A percentile compares a stretch with the other conserved stretches of the same genome.
phyloP scores from a whole-genome alignment of 352 stramenopile species.

The Phytophthora cryptogea region DNA sequence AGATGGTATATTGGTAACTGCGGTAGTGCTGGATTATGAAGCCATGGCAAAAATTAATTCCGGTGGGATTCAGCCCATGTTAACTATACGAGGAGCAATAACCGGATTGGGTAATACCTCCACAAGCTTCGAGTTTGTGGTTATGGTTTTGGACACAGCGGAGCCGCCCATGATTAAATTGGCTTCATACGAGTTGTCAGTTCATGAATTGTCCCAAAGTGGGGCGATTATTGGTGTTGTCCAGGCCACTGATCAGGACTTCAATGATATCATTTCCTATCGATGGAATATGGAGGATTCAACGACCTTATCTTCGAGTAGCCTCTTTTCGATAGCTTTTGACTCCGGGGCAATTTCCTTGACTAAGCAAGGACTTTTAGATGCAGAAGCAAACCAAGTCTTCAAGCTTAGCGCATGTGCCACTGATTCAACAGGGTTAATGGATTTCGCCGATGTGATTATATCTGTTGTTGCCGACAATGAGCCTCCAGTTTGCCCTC shows the following conservation, averaged over 20 bases:
- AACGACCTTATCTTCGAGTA: slow-evolving; percentile 3
- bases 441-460: slow-evolving; percentile 11
- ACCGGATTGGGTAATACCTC: slow-evolving; percentile 5
- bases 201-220: slow-evolving; percentile 45
- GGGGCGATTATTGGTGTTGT: slow-evolving; percentile 45
- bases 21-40: slow-evolving; percentile 27
- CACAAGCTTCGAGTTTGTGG: slow-evolving; percentile 22
- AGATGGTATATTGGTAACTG: slow-evolving; percentile 23
- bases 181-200: slow-evolving; percentile 24
- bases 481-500: slow-evolving; percentile 45
- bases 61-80: slow-evolving; percentile 8
- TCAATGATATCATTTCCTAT: slow-evolving; percentile 39
- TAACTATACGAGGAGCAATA: slow-evolving; percentile 21
- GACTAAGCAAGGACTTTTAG: slow-evolving; percentile 11
- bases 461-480: slow-evolving; percentile 56
- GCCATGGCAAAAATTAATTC: slow-evolving; percentile 9
- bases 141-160: slow-evolving; percentile 17
- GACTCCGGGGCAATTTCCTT: slow-evolving; percentile 24
- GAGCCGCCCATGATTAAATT: slow-evolving; percentile 23
- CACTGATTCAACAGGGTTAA: slow-evolving; percentile 32
- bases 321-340: slow-evolving; percentile 18
- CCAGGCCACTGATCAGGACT: slow-evolving; percentile 44
- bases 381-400: slow-evolving; percentile 7
- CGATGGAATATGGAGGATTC: slow-evolving; percentile 12
- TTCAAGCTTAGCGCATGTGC: slow-evolving; percentile 16